Percentiles rank a stretch among this genome's conserved stretches.
These are phyloP conservation scores for Claviceps maximensis DNA, from an alignment of 2,329 filamentous ascomycete species.

Conservation along the genomic window DNA sequence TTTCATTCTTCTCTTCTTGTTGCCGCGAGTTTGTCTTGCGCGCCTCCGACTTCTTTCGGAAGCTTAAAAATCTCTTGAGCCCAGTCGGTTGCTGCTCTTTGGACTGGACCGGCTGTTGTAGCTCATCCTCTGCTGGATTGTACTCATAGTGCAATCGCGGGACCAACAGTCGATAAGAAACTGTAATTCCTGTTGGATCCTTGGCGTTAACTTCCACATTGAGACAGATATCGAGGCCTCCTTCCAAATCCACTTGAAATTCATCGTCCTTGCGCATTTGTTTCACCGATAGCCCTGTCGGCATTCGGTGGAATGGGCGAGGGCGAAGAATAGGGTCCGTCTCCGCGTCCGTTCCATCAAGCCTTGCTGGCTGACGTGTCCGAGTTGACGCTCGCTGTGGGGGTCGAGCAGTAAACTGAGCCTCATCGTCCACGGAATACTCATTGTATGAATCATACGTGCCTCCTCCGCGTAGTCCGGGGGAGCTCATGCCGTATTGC, in stretches of 20 bases:
- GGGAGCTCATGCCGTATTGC: conserved; percentile 12
- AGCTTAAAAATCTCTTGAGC: conserved; percentile 33
- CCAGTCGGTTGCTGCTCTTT: conserved; percentile 21
- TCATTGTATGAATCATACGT: conserved; percentile 26
- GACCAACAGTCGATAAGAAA: conserved; percentile 75
- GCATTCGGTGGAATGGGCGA: conserved; percentile 50
- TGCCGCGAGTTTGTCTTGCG: conserved; percentile 3
- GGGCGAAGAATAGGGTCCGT: conserved; percentile 10
- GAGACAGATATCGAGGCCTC: conserved; percentile 72
- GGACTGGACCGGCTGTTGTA: conserved; percentile 5
- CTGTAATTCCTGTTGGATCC: conserved; percentile 78
- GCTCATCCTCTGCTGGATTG: conserved; percentile 26
- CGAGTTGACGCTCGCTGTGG: conserved; percentile 19
- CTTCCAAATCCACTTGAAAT: conserved; percentile 60
- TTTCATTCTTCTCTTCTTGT: conserved; percentile 12
- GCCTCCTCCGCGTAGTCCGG: conserved; percentile 27
- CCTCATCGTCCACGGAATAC: conserved; percentile 42
- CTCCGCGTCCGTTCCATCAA: conserved; percentile 11
- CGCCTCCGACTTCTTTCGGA: conserved; percentile 24
- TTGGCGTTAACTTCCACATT: conserved; percentile 80
- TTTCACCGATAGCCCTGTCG: conserved; percentile 54
- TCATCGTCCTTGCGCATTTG: conserved; percentile 41
- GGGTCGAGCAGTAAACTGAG: conserved; percentile 37
- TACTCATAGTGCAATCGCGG: conserved; percentile 58
- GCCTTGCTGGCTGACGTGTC: conserved; percentile 13